phyloP scores from a whole-genome alignment of 306 rosid genomes.

The Gynostemma pentaphyllum region DNA sequence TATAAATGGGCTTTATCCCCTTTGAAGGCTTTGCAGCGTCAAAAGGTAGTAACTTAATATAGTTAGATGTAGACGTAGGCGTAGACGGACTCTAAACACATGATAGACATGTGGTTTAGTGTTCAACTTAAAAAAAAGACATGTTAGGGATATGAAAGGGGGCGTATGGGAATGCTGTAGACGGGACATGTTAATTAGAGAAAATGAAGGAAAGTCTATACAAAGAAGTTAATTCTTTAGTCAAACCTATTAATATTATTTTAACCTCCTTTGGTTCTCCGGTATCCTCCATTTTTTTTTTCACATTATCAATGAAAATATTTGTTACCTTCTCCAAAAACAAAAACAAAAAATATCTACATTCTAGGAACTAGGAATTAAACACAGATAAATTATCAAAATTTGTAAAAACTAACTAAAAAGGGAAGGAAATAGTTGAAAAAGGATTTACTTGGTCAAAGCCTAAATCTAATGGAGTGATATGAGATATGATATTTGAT shows the following conservation, averaged over 20 bases:
- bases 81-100: background rate
- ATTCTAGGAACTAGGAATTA: no score
- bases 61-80: background rate
- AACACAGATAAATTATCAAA: background rate
- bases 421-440: no score
- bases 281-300: no score
- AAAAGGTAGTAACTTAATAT: conserved; percentile 41
- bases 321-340: no score
- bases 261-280: no score
- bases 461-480: background rate
- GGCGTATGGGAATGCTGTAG: background rate
- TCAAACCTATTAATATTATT: no score
- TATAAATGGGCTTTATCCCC: conserved; percentile 97
- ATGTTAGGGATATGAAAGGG: background rate
- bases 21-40: conserved; percentile 93
- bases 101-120: background rate
- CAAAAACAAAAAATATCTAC: background rate
- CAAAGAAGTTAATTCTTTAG: background rate
- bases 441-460: no score
- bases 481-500: background rate
- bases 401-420: background rate
- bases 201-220: background rate
- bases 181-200: background rate
- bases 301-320: no score
- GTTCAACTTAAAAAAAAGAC: no score